A percentile compares a stretch with the other conserved stretches of the same genome.
These are phyloP conservation scores for Monosporozyma unispora DNA, from an alignment of 805 yeast genomes.

Conservation along the genomic window DNA sequence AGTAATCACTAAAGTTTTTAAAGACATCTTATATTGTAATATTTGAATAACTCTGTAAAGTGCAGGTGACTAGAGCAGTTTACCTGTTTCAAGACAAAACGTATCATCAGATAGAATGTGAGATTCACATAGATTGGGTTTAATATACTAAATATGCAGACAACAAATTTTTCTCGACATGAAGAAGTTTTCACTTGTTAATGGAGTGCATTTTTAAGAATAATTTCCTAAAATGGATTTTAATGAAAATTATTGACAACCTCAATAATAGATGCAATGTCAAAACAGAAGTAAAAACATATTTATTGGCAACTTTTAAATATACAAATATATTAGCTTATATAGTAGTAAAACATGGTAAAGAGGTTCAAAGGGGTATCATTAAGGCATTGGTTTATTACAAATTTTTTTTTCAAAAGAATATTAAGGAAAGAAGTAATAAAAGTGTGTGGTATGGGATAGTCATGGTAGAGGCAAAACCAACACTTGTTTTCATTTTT, in stretches of 20 bases:
- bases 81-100: background rate
- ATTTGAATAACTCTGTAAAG: too few species aligned
- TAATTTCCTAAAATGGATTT: conserved; percentile 1
- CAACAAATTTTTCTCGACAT: background rate
- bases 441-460: background rate
- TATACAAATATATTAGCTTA: background rate
- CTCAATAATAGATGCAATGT: background rate
- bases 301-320: background rate
- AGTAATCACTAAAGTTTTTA: background rate
- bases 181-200: background rate
- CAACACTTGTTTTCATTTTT: background rate
- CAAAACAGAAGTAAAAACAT: background rate
- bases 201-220: background rate
- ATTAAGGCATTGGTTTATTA: background rate
- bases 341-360: background rate
- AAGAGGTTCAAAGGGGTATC: background rate
- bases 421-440: background rate
- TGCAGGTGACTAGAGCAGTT: too few species aligned
- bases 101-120: background rate
- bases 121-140: background rate
- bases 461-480: background rate
- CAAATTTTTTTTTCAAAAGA: background rate
- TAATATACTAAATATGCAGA: background rate
- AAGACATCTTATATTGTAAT: background rate
- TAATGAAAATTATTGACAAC: background rate